Evolutionary conservation across 2,329 filamentous ascomycete genomes (phyloP).

Genomic region (Trichophyton rubrum): DNA sequence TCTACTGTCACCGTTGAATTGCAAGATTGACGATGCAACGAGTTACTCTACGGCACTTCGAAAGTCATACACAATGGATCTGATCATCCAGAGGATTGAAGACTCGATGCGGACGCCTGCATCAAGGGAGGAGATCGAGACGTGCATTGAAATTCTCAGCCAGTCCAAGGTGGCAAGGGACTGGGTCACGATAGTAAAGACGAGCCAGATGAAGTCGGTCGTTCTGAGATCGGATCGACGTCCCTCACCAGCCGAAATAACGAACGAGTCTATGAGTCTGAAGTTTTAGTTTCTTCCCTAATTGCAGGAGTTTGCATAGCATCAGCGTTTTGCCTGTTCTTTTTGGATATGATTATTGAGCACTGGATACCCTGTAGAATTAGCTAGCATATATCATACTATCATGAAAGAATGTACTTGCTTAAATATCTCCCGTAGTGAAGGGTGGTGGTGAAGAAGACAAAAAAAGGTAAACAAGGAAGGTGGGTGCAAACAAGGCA

Average conservation of each 20-base stretch:
- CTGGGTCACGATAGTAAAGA: slow-evolving; percentile 39
- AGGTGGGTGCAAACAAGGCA: slow-evolving; percentile 1
- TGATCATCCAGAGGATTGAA: slow-evolving; percentile 51
- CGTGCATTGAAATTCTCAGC: slow-evolving; percentile 37
- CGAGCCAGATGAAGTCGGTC: slow-evolving; percentile 35
- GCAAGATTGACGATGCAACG: slow-evolving; percentile 19
- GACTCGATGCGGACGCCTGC: slow-evolving; percentile 50
- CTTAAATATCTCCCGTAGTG: too few relatives aligned
- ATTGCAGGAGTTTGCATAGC: neutral
- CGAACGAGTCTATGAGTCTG: neutral
- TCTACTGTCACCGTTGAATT: slow-evolving; percentile 41
- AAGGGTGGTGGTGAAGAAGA: too few relatives aligned
- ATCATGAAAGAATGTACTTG: neutral
- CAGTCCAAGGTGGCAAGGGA: slow-evolving; percentile 35
- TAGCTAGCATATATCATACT: neutral
- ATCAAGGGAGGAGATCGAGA: slow-evolving; percentile 36
- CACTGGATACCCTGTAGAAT: neutral
- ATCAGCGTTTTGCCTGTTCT: neutral
- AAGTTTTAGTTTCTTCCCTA: neutral
- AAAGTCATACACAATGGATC: slow-evolving; percentile 54
- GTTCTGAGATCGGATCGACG: slow-evolving; percentile 26
- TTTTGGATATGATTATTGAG: slow-evolving; percentile 4
- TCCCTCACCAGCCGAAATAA: neutral
- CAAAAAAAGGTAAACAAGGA: too few relatives aligned
- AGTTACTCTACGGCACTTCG: slow-evolving; percentile 35